Conservation (phyloP, 2,329 filamentous ascomycete species). For the Apiospora kogelbergensis region DNA sequence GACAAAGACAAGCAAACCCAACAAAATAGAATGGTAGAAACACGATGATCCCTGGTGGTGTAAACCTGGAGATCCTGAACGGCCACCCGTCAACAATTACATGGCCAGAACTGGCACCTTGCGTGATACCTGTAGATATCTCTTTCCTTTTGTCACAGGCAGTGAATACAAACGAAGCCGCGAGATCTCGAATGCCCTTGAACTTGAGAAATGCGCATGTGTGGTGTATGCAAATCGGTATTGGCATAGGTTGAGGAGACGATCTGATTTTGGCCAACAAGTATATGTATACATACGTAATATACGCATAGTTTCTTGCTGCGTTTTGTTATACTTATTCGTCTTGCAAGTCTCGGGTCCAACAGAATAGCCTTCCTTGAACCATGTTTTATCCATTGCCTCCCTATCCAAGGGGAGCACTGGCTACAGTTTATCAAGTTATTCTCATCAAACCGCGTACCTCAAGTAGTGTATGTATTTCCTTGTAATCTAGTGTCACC, state of each 20-base stretch:
- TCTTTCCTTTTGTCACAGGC: conserved; percentile 11
- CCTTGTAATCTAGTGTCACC: neutral
- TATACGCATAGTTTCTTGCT: too few species aligned
- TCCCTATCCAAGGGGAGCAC: too few species aligned
- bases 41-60: neutral
- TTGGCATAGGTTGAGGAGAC: neutral
- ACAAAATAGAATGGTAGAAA: conserved; percentile 12
- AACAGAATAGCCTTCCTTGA: too few species aligned
- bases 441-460: neutral
- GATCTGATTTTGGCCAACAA: too few species aligned
- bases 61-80: neutral
- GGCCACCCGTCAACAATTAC: neutral
- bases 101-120: neutral
- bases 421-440: neutral
- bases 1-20: neutral
- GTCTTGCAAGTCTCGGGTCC: too few species aligned
- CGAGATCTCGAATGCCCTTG: neutral
- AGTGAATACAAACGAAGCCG: neutral
- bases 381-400: too few species aligned
- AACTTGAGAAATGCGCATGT: neutral
- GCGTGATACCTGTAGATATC: conserved; percentile 17
- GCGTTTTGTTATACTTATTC: too few species aligned
- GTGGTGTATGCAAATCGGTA: neutral
- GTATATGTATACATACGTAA: too few species aligned
- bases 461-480: neutral